Conservation (phyloP, 192 early-diverging fungal genomes). For the Lunasporangiospora selenospora region DNA sequence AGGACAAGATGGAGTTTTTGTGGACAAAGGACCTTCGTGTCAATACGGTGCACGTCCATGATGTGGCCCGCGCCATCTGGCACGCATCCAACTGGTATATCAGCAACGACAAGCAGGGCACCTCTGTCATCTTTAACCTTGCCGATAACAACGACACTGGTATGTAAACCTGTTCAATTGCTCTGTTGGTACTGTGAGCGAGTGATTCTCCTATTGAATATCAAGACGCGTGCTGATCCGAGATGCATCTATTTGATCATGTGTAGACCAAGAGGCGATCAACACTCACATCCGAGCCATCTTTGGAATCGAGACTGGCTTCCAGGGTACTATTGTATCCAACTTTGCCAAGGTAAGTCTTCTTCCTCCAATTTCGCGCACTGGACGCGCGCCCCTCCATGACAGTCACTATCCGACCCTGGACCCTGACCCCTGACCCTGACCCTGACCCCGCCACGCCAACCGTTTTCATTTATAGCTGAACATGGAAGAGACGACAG, state of each 20-base stretch:
- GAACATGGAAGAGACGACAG: constrained; percentile 84
- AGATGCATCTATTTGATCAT: background rate
- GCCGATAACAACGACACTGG: constrained; percentile 89
- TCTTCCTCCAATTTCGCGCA: background rate
- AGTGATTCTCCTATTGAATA: constrained; percentile 11
- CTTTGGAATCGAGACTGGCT: constrained; percentile 87
- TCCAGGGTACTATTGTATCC: constrained; percentile 78
- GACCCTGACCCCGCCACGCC: too few relatives aligned
- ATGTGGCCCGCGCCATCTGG: constrained; percentile 76
- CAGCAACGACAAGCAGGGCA: constrained; percentile 52
- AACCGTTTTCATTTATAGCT: too few relatives aligned
- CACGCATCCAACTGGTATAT: constrained; percentile 61
- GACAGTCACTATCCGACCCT: background rate
- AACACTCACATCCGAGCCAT: constrained; percentile 73
- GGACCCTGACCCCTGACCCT: too few relatives aligned
- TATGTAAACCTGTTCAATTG: constrained; percentile 38
- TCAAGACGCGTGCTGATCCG: background rate
- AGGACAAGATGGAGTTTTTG: constrained; percentile 91
- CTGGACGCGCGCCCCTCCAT: background rate
- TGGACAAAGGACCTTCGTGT: constrained; percentile 93
- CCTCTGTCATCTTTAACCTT: constrained; percentile 78
- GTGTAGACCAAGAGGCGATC: constrained; percentile 78
- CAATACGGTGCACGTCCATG: constrained; percentile 94
- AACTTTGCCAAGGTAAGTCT: constrained; percentile 76
- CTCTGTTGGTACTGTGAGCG: background rate